Evolutionary conservation across 148 eudicot genomes (phyloP).

Genomic region (Rheum nobile): DNA sequence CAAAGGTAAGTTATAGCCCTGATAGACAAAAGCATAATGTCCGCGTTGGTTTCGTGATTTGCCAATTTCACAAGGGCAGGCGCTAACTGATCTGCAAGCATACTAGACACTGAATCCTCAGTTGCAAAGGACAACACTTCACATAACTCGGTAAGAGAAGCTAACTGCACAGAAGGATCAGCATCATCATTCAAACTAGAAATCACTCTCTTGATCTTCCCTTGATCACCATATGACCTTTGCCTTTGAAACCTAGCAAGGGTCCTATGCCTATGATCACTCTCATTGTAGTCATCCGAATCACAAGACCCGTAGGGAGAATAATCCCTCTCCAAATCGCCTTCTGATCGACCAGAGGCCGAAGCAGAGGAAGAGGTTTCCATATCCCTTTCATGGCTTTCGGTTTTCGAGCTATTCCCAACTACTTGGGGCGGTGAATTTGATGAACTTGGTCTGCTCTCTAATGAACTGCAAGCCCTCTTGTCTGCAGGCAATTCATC

Average conservation of each 20-base stretch:
- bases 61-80: slow-evolving; percentile 68
- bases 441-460: slow-evolving; percentile 66
- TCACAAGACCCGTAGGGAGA: slow-evolving; percentile 72
- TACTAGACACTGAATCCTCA: slow-evolving; percentile 49
- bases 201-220: slow-evolving; percentile 39
- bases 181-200: slow-evolving; percentile 44
- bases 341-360: slow-evolving; percentile 63
- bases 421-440: slow-evolving; percentile 37
- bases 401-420: slow-evolving; percentile 21
- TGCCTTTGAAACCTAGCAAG: slow-evolving; percentile 43
- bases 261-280: slow-evolving; percentile 28
- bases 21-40: slow-evolving; percentile 71
- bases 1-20: slow-evolving; percentile 92
- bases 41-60: slow-evolving; percentile 54
- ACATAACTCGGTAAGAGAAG: slow-evolving; percentile 74
- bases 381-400: slow-evolving; percentile 51
- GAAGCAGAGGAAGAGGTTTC: slow-evolving; percentile 73
- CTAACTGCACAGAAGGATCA: slow-evolving; percentile 53
- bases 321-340: slow-evolving; percentile 54
- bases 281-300: slow-evolving; percentile 56
- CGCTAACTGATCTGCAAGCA: slow-evolving; percentile 48
- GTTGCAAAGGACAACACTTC: slow-evolving; percentile 65
- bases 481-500: slow-evolving; percentile 81
- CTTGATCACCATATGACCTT: slow-evolving; percentile 36
- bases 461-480: slow-evolving; percentile 69